Evolutionary conservation across 176 grass and related monocot genomes (phyloP).

Genomic region (Oryza meridionalis): DNA sequence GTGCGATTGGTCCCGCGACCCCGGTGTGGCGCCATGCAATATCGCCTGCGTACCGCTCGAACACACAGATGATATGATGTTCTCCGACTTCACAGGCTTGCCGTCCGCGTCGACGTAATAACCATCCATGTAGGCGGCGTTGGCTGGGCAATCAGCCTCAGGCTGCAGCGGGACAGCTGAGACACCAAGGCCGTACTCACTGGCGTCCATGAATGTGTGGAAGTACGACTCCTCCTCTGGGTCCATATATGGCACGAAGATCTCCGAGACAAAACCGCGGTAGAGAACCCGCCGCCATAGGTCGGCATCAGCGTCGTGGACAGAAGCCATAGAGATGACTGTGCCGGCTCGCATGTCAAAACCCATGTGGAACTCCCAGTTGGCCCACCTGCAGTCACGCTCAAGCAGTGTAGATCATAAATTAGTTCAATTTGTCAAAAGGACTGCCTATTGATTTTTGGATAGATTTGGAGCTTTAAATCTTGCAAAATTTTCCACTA

Average conservation of each 20-base stretch:
- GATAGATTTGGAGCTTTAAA: too few species aligned
- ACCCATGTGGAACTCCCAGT: slow-evolving; percentile 83
- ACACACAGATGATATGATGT: slow-evolving; percentile 72
- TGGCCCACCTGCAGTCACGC: slow-evolving; percentile 54
- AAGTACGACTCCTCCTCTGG: slow-evolving; percentile 80
- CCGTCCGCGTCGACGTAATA: slow-evolving; percentile 59
- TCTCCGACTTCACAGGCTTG: slow-evolving; percentile 34
- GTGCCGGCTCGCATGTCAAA: slow-evolving; percentile 70
- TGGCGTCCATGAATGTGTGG: slow-evolving; percentile 75
- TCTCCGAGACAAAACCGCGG: slow-evolving; percentile 68
- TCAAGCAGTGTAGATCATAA: too few species aligned
- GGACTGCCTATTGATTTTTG: too few species aligned
- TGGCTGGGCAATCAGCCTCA: slow-evolving; percentile 56
- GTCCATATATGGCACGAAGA: slow-evolving; percentile 93
- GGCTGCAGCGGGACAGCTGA: slow-evolving; percentile 55
- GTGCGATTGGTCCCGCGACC: slow-evolving; percentile 25
- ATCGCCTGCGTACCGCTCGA: slow-evolving; percentile 71
- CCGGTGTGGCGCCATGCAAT: slow-evolving; percentile 79
- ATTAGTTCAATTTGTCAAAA: too few species aligned
- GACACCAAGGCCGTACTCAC: slow-evolving; percentile 69
- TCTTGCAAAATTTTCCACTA: too few species aligned
- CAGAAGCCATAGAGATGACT: slow-evolving; percentile 69
- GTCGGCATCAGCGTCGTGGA: slow-evolving; percentile 54
- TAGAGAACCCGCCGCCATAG: slow-evolving; percentile 59
- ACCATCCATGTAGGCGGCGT: slow-evolving; percentile 63